These are phyloP conservation scores for Yarrowia hollandica DNA, from an alignment of 805 yeast genomes.

Conservation along the genomic window DNA sequence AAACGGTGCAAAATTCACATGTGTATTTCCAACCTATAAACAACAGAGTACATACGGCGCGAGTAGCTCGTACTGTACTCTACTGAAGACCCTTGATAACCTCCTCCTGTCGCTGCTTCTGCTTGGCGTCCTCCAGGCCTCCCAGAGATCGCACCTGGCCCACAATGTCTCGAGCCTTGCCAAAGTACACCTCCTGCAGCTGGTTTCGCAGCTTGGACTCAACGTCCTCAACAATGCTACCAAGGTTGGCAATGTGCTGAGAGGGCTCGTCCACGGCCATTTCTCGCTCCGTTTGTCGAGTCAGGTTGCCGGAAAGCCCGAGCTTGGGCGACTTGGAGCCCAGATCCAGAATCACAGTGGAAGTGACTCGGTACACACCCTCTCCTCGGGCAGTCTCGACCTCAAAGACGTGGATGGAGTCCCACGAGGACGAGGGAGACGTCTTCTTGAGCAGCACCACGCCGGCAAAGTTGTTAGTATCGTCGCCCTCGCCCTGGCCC, in stretches of 20 bases:
- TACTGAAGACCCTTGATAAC: slow-evolving; percentile 24
- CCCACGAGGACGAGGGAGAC: slow-evolving; percentile 66
- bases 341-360: slow-evolving; percentile 82
- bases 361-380: slow-evolving; percentile 69
- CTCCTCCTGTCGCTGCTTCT: slow-evolving; percentile 27
- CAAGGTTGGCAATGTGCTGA: slow-evolving; percentile 83
- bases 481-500: slow-evolving; percentile 65
- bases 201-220: slow-evolving; percentile 84
- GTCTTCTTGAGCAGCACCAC: slow-evolving; percentile 79
- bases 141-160: slow-evolving; percentile 55
- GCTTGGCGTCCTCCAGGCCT: slow-evolving; percentile 10
- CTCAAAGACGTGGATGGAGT: slow-evolving; percentile 90
- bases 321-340: slow-evolving; percentile 45
- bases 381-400: slow-evolving; percentile 48
- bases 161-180: slow-evolving; percentile 86
- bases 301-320: slow-evolving; percentile 75
- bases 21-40: too few relatives aligned
- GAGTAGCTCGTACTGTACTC: background rate
- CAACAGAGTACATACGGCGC: background rate
- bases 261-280: slow-evolving; percentile 42
- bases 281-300: slow-evolving; percentile 70
- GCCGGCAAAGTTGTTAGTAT: slow-evolving; percentile 68
- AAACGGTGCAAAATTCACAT: too few relatives aligned
- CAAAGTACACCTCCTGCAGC: slow-evolving; percentile 92
- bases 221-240: slow-evolving; percentile 80